phyloP scores from a whole-genome alignment of 1,139 yeast species.

The Suhomyces coccinellae region DNA sequence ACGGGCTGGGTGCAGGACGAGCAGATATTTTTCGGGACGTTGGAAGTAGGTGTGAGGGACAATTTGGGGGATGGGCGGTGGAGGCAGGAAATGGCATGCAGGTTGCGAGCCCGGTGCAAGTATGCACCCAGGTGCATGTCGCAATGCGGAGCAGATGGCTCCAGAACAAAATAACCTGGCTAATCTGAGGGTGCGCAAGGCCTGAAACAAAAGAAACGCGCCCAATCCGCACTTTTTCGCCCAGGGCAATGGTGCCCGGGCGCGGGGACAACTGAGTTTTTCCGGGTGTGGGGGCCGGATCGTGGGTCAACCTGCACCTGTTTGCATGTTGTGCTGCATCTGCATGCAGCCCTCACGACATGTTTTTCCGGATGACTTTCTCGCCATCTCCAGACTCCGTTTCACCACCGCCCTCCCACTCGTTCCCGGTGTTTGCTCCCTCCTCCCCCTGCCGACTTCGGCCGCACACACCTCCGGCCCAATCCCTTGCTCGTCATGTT shows the following conservation, averaged over 20 bases:
- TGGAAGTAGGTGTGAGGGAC: background rate
- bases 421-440: background rate
- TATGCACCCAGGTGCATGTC: background rate
- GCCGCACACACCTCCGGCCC: too few relatives aligned
- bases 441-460: background rate
- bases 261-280: conserved; percentile 4
- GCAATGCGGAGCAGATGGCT: conserved; percentile 4
- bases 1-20: conserved; percentile 1
- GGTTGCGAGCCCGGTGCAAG: background rate
- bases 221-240: conserved; percentile 1
- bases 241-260: conserved; percentile 1
- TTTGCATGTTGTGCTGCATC: conserved; percentile 3
- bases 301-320: background rate
- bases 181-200: background rate
- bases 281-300: conserved; percentile 9
- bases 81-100: background rate
- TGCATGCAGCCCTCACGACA: background rate
- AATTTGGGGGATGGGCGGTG: conserved; percentile 1
- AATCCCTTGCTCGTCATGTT: too few relatives aligned
- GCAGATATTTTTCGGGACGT: conserved; percentile 6
- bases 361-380: conserved; percentile 7
- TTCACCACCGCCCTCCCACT: background rate
- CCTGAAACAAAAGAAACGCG: conserved; percentile 5
- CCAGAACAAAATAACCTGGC: conserved; percentile 1
- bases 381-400: background rate